Conservation (phyloP, 805 yeast genomes). For the Hagleromyces aurorensis region DNA sequence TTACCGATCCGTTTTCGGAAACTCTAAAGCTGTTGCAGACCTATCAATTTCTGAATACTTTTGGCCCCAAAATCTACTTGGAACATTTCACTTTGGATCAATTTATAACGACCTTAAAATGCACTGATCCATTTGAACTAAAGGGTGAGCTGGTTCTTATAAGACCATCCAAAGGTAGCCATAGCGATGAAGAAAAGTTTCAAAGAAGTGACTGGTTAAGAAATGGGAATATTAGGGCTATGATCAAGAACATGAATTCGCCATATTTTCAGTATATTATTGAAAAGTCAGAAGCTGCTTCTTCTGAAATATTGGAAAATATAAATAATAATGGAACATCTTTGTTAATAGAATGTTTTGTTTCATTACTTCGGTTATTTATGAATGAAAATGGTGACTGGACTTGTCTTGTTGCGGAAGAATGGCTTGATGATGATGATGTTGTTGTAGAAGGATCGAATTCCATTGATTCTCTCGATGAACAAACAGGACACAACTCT, state of each 20-base stretch:
- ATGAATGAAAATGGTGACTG: slow-evolving; percentile 30
- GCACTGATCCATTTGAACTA: slow-evolving; percentile 23
- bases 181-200: slow-evolving; percentile 4
- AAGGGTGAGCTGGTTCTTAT: slow-evolving; percentile 24
- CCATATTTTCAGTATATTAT: slow-evolving; percentile 12
- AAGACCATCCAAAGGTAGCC: slow-evolving; percentile 1
- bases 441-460: slow-evolving; percentile 1
- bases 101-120: slow-evolving; percentile 24
- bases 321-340: slow-evolving; percentile 20
- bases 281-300: slow-evolving; percentile 14
- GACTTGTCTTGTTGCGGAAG: slow-evolving; percentile 24
- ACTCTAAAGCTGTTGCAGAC: slow-evolving; percentile 23
- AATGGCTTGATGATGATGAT: slow-evolving; percentile 21
- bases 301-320: slow-evolving; percentile 23
- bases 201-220: slow-evolving; percentile 21
- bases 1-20: slow-evolving; percentile 8
- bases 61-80: slow-evolving; percentile 19
- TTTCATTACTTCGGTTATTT: slow-evolving; percentile 26
- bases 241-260: slow-evolving; percentile 10
- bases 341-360: slow-evolving; percentile 23
- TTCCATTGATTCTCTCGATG: too few relatives aligned
- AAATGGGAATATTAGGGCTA: slow-evolving; percentile 13
- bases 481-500: slow-evolving; percentile 6
- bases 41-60: slow-evolving; percentile 28
- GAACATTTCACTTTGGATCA: slow-evolving; percentile 26